Evolutionary conservation across 2,329 filamentous ascomycete genomes (phyloP).

Genomic region (Arthrobotrys sphaeroides): DNA sequence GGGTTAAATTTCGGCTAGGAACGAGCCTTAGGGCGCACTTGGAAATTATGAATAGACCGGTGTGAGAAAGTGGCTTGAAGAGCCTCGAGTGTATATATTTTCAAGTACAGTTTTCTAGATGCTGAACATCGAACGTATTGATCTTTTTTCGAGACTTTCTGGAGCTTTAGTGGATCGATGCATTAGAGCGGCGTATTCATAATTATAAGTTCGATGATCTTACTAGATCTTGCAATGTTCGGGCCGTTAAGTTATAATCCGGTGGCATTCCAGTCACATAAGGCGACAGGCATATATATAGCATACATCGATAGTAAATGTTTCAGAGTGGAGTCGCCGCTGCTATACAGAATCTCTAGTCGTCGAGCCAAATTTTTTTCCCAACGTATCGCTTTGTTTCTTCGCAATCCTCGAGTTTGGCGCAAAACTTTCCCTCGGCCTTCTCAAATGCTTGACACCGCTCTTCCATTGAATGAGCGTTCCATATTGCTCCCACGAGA

Average conservation of each 20-base stretch:
- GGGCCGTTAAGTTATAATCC: neutral
- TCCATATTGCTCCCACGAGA: conserved; percentile 22
- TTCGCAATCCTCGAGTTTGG: conserved; percentile 25
- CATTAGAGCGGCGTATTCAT: neutral
- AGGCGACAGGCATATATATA: neutral
- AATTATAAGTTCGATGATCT: neutral
- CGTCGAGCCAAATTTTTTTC: conserved; percentile 10
- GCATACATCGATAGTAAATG: neutral
- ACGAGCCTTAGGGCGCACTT: too few species aligned
- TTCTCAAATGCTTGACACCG: conserved; percentile 25
- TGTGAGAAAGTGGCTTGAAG: too few species aligned
- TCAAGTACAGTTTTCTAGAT: too few species aligned
- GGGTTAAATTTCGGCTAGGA: too few species aligned
- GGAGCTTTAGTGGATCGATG: neutral
- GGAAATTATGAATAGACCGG: too few species aligned
- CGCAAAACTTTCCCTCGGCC: conserved; percentile 24
- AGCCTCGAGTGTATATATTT: too few species aligned
- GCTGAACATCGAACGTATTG: too few species aligned
- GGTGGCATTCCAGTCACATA: neutral
- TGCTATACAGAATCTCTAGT: neutral
- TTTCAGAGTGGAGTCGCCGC: neutral
- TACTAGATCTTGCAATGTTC: neutral
- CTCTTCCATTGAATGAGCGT: conserved; percentile 31
- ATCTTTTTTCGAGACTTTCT: too few species aligned
- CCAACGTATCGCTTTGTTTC: conserved; percentile 24